Conservation (phyloP, 345 rosid species). For the Salix dunnii region DNA sequence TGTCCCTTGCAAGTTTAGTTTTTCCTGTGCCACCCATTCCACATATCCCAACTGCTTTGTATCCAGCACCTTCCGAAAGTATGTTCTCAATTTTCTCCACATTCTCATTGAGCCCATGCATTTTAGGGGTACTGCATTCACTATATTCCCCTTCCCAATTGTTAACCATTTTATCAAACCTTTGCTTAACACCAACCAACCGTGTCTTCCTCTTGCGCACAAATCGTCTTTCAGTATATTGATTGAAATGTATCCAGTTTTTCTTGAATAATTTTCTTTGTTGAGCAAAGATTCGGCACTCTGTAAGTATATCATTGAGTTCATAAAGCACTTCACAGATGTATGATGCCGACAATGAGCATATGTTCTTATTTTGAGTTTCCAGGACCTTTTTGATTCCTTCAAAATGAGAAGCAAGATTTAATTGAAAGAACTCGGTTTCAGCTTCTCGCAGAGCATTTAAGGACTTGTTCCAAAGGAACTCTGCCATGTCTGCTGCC, state of each 20-base stretch:
- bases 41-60: background rate
- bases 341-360: background rate
- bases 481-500: slow-evolving; percentile 5
- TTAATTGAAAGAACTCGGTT: background rate
- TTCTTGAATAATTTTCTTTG: background rate
- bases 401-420: background rate
- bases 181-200: background rate
- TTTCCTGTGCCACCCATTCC: slow-evolving; percentile 8
- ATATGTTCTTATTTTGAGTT: background rate
- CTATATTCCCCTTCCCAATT: background rate
- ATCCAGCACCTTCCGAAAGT: background rate
- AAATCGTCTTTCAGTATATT: background rate
- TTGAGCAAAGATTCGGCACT: slow-evolving; percentile 1
- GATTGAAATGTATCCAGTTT: background rate
- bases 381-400: background rate
- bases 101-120: background rate
- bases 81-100: background rate
- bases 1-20: background rate
- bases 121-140: background rate
- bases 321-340: background rate
- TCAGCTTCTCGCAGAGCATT: background rate
- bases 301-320: slow-evolving; percentile 1
- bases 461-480: background rate
- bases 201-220: background rate
- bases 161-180: background rate